phyloP scores from a whole-genome alignment of 352 stramenopile genomes.

The Globisporangium radiosum region DNA sequence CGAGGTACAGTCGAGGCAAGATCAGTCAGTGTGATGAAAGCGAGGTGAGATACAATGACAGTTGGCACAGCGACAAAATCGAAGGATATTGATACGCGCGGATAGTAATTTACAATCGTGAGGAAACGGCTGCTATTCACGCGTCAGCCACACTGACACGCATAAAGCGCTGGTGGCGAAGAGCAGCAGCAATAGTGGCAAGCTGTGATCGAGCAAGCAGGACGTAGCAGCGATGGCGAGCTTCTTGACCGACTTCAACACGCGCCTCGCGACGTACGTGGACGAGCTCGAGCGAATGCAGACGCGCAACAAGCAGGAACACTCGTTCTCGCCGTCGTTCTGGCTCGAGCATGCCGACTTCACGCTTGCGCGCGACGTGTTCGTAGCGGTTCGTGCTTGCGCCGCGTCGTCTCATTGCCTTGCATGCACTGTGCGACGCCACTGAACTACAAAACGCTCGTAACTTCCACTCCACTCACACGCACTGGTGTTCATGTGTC shows the following conservation, averaged over 20 bases:
- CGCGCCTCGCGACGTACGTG: slow-evolving; percentile 40
- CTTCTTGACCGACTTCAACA: slow-evolving; percentile 53
- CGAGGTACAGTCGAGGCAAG: no score
- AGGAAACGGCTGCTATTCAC: not conserved
- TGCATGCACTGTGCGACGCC: not conserved
- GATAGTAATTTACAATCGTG: not conserved
- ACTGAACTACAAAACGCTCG: no score
- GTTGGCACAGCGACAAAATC: not conserved
- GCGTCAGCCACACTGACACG: not conserved
- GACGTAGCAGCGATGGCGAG: slow-evolving; percentile 27
- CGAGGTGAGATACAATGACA: no score
- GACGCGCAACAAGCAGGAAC: slow-evolving; percentile 38
- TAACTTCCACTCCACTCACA: no score
- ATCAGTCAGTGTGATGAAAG: no score
- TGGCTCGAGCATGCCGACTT: slow-evolving; percentile 77
- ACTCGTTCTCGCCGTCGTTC: slow-evolving; percentile 64
- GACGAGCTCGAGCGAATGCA: slow-evolving; percentile 59
- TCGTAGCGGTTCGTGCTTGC: slow-evolving; percentile 46
- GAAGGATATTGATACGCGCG: not conserved
- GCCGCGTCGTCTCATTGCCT: no score
- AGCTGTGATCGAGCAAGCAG: not conserved
- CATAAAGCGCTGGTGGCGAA: slow-evolving; percentile 10
- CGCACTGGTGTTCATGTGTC: no score
- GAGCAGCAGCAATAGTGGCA: not conserved
- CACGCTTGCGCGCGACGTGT: slow-evolving; percentile 70